Evolutionary conservation across 139 green algal species (phyloP).

Genomic region (Chlorella sp.): DNA sequence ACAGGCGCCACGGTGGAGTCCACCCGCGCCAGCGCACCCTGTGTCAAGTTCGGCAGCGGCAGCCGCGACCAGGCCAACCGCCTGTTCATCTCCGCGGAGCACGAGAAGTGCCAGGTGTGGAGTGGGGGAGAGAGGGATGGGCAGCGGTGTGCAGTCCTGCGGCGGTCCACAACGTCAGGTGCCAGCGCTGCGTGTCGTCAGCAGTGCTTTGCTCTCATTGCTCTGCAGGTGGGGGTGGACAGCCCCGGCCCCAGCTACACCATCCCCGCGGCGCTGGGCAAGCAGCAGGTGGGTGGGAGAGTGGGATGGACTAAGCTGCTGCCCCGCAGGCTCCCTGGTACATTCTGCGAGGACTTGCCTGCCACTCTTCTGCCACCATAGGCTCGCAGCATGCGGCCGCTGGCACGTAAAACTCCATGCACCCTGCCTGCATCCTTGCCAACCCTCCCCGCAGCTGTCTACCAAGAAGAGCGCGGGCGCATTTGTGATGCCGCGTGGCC

Average conservation of each 20-base stretch:
- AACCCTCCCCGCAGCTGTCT: conserved; percentile 38
- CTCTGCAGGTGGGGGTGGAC: conserved; percentile 17
- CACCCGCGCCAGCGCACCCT: conserved; percentile 31
- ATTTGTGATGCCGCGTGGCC: conserved; percentile 43
- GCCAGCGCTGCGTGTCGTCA: too few species aligned
- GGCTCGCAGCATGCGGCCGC: too few species aligned
- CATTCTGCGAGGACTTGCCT: too few species aligned
- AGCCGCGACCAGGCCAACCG: conserved; percentile 40
- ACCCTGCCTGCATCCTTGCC: not conserved
- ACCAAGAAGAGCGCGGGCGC: conserved; percentile 36
- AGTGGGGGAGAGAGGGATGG: not conserved
- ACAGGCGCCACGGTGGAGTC: conserved; percentile 42
- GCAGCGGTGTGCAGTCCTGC: not conserved
- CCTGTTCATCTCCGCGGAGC: conserved; percentile 46
- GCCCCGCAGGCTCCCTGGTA: too few species aligned
- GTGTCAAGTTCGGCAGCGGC: conserved; percentile 39
- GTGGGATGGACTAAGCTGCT: not conserved
- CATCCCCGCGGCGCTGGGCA: conserved; percentile 26
- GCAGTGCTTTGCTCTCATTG: too few species aligned
- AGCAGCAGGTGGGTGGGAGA: conserved; percentile 15
- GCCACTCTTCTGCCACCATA: too few species aligned
- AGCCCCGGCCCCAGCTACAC: conserved; percentile 39
- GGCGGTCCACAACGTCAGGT: too few species aligned
- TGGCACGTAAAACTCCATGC: too few species aligned
- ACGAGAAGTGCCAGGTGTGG: conserved; percentile 46